Base-by-base conservation (phyloP, 176 grass and related monocot genomes). In the Hordeum vulgare region DNA sequence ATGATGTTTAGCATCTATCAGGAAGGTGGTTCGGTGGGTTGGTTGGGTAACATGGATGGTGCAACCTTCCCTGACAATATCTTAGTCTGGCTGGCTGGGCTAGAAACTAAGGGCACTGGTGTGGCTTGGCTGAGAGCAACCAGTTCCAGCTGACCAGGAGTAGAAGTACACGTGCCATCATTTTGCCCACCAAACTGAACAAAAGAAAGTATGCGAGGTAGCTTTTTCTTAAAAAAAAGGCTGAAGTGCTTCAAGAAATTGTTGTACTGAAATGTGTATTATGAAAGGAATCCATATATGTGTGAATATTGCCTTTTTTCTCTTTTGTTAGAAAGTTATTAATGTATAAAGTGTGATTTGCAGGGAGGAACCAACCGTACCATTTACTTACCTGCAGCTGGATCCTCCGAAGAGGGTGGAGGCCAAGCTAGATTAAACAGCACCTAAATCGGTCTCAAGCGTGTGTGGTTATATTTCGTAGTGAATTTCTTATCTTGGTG, bases 291-390 rank as follows among this genome's bases (percentile, higher is more conserved):
- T 49, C 33, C 29, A 24, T 14, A 82, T 1, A 53, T 53, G 34
- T 11, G 3, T 58, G 14, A 76, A 61, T 9, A 59, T 70, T 75
- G 8, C 40, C 12, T 39, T 29, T 6, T 24, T 75, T 36, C 3
- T 8, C 6, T 51, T 80, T 0, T 2, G n/a, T 83, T 35, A 24
- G 5, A 17, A 57, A 61, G 28, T 29, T 79, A 2, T 75, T 90
- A 24, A 62, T n/a, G 6, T 61, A 61, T 18, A 61, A 14, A 76
- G 29, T 87, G 20, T 75, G 61, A 41, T 88, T 93, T 90, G 57
- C 93, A 99, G 96, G 85, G 96, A 94, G 86, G 96, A 99, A n/a
- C 93, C 89, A 54, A 94, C 87, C 0, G 87, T 96, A 80, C 96
- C 89, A 8, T 99, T 84, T 69, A 85, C 79, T 36, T 94, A 94